Conservation (phyloP, 345 rosid species). For the Rhodomyrtus tomentosa region DNA sequence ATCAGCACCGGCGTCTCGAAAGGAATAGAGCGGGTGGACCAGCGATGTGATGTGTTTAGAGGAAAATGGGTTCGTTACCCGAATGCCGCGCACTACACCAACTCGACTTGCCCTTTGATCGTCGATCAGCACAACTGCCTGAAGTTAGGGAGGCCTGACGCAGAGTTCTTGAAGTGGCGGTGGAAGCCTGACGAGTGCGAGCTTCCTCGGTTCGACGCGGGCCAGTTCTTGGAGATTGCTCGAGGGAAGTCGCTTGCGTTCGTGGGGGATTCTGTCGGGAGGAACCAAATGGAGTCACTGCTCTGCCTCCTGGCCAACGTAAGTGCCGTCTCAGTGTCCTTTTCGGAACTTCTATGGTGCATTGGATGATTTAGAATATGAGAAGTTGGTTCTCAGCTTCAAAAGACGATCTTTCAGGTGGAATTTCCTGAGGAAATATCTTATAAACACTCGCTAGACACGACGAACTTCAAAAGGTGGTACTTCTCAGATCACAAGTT, state of each 20-base stretch:
- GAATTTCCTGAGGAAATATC: constrained; percentile 18
- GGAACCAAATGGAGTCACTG: constrained; percentile 37
- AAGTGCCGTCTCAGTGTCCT: neutral
- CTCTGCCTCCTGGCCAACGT: constrained; percentile 27
- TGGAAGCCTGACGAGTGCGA: constrained; percentile 36
- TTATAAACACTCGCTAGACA: neutral
- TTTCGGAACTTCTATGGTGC: neutral
- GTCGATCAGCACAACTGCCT: constrained; percentile 36
- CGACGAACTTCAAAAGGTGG: constrained; percentile 7
- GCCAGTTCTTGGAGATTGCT: constrained; percentile 20
- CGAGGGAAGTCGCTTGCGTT: constrained; percentile 27
- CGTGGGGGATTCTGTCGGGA: constrained; percentile 33
- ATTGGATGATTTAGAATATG: too few relatives aligned
- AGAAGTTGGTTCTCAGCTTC: neutral
- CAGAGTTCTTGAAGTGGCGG: constrained; percentile 38
- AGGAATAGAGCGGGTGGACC: neutral
- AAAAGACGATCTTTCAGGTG: constrained; percentile 16
- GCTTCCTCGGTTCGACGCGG: constrained; percentile 17
- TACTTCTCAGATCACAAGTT: constrained; percentile 10
- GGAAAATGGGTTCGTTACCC: constrained; percentile 26
- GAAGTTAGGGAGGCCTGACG: constrained; percentile 35
- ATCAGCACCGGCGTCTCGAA: neutral
- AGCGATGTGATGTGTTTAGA: constrained; percentile 21
- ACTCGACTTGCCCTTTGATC: constrained; percentile 20
- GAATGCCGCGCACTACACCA: constrained; percentile 21